These are phyloP conservation scores for Pythium phragmiticola DNA, from an alignment of 352 stramenopile species.

Conservation along the genomic window DNA sequence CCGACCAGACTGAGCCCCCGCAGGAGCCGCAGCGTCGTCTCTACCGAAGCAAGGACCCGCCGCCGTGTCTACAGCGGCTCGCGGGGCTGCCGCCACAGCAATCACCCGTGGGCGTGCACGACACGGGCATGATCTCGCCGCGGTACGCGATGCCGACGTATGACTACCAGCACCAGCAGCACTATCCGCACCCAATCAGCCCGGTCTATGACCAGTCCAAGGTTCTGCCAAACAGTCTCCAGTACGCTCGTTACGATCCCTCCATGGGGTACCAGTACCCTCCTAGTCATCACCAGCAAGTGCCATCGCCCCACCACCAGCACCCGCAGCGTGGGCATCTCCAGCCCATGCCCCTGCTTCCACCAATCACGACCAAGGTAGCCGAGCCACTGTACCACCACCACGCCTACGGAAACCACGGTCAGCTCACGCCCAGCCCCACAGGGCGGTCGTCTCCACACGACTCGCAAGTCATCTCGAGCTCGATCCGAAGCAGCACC, in stretches of 20 bases:
- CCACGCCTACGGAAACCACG: neutral
- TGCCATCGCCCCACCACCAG: neutral
- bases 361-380: conserved; percentile 7
- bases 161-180: neutral
- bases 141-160: conserved; percentile 6
- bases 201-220: conserved; percentile 16
- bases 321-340: neutral
- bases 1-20: neutral
- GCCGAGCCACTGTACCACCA: neutral
- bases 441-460: conserved; percentile 8
- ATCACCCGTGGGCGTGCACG: conserved; percentile 16
- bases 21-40: conserved; percentile 15
- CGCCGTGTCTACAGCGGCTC: conserved; percentile 21
- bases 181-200: conserved; percentile 8
- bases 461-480: conserved; percentile 18
- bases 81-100: conserved; percentile 9
- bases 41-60: conserved; percentile 23
- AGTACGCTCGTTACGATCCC: conserved; percentile 6
- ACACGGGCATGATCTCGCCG: conserved; percentile 11
- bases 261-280: neutral
- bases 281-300: neutral
- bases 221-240: conserved; percentile 1
- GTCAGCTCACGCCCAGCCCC: conserved; percentile 1
- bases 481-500: conserved; percentile 8
- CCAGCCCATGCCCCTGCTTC: conserved; percentile 6